Evolutionary conservation across 257 asterid species (phyloP), one percentile per base, ranked within the genome.

Genomic region (Ballota nigra): DNA sequence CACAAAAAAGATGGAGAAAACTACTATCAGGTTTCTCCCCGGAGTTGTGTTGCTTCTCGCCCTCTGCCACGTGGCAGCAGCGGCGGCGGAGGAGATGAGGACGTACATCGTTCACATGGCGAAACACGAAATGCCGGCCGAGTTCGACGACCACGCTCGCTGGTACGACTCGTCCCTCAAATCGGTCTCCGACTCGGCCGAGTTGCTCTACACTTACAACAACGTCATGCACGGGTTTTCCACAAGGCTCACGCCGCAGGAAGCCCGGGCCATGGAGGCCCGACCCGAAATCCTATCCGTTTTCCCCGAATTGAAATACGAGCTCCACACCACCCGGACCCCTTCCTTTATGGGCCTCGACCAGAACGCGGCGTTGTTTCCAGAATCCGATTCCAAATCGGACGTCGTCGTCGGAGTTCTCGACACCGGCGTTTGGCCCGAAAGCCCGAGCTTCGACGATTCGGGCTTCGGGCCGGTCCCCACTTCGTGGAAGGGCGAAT

Each of bases 341-440:
- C 99, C 99, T 8, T 13, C 79, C 33, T 95, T 95, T 29, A 55
- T 95, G 31, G 97, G 98, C 0, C 80, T 95, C 6, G 94, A 88
- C 22, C 88, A 80, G 83, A 85, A 71, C 65, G 80, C 84, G 0
- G 90, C 85, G 2, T 6, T 88, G 77, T 82, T 89, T 57, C 98
- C 97, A 0, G 84, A 74, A 24, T 88, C 96, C 0, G 79, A 73
- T 4, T 51, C 91, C 0, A 80, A 40, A 20, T 75, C 92, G 41
- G 95, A 95, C 0, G 91, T 95, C 1, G n/a, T 88, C 4, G 77
- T 95, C 24, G 98, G 91, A 0, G 95, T 92, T 47, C 61, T 95
- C 6, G 99, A 95, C 66, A 92, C 97, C 8, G 99, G 99, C 0
- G 92, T 79, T 4, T 95, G 99, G 98, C 99, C 99, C 8, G 99